Percentiles rank a stretch among this genome's conserved stretches.
Evolutionary conservation across 495 filamentous ascomycete species (phyloP).

Genomic region (Halenospora varia): DNA sequence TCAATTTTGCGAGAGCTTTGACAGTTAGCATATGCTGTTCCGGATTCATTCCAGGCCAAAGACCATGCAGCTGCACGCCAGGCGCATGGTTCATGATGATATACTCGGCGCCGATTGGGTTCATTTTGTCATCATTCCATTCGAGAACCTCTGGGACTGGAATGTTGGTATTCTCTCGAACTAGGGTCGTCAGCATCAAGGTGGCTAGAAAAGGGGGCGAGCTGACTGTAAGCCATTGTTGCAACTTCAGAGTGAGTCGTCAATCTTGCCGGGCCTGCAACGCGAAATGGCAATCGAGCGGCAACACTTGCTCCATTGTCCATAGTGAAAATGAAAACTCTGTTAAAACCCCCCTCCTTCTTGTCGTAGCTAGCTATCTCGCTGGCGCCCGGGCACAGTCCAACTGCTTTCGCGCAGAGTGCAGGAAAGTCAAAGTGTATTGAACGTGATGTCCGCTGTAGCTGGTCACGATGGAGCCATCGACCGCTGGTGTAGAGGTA

Average conservation of each 20-base stretch:
- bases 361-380: conserved; percentile 31
- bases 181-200: conserved; percentile 18
- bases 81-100: conserved; percentile 40
- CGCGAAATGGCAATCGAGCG: conserved; percentile 33
- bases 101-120: conserved; percentile 38
- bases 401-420: conserved; percentile 30
- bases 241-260: conserved; percentile 43
- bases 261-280: conserved; percentile 32
- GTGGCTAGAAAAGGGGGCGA: neutral
- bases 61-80: conserved; percentile 34
- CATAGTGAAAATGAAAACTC: conserved; percentile 38
- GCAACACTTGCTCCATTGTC: conserved; percentile 32
- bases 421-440: conserved; percentile 38
- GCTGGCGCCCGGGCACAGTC: conserved; percentile 27
- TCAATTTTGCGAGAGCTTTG: conserved; percentile 27
- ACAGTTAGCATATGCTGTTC: conserved; percentile 36
- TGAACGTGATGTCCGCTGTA: conserved; percentile 33
- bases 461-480: conserved; percentile 39
- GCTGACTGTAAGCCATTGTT: conserved; percentile 41
- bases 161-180: conserved; percentile 31
- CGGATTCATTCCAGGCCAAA: conserved; percentile 35
- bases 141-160: conserved; percentile 38
- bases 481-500: conserved; percentile 36
- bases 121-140: conserved; percentile 35
- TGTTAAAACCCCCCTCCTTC: conserved; percentile 39